These are phyloP conservation scores for Termitomyces sp. DNA, from an alignment of 768 basidiomycete genomes.

Conservation along the genomic window DNA sequence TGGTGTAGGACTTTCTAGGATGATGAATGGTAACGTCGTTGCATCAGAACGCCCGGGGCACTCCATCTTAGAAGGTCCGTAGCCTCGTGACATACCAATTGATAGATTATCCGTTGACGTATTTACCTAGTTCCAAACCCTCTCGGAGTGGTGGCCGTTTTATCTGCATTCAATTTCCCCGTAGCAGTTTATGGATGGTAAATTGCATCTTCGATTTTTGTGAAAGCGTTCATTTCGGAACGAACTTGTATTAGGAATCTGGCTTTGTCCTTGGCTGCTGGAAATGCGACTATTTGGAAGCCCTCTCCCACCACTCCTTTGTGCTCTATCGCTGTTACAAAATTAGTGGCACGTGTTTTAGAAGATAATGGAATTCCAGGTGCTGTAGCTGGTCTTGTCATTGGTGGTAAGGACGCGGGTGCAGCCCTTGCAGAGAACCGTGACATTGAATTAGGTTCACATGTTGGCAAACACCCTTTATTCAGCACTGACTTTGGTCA, in stretches of 20 bases:
- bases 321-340: slow-evolving; percentile 87
- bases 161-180: slow-evolving; percentile 97
- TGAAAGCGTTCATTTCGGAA: neutral
- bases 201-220: slow-evolving; percentile 10
- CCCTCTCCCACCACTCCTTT: slow-evolving; percentile 86
- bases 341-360: slow-evolving; percentile 75
- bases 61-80: slow-evolving; percentile 78
- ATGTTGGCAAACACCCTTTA: neutral
- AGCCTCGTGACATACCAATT: slow-evolving; percentile 6
- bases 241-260: slow-evolving; percentile 61
- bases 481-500: slow-evolving; percentile 5
- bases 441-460: slow-evolving; percentile 71
- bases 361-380: slow-evolving; percentile 81
- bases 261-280: slow-evolving; percentile 79
- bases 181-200: slow-evolving; percentile 91
- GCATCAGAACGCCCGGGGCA: slow-evolving; percentile 89
- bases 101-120: slow-evolving; percentile 12
- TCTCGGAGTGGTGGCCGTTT: slow-evolving; percentile 60
- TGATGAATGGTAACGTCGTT: slow-evolving; percentile 89
- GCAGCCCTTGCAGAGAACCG: slow-evolving; percentile 69
- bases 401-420: slow-evolving; percentile 78
- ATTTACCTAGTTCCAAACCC: slow-evolving; percentile 77
- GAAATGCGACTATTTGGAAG: slow-evolving; percentile 95
- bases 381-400: slow-evolving; percentile 76
- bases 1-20: slow-evolving; percentile 86